phyloP scores from a whole-genome alignment of 192 early-diverging fungal species.

The Mortierella hygrophila region DNA sequence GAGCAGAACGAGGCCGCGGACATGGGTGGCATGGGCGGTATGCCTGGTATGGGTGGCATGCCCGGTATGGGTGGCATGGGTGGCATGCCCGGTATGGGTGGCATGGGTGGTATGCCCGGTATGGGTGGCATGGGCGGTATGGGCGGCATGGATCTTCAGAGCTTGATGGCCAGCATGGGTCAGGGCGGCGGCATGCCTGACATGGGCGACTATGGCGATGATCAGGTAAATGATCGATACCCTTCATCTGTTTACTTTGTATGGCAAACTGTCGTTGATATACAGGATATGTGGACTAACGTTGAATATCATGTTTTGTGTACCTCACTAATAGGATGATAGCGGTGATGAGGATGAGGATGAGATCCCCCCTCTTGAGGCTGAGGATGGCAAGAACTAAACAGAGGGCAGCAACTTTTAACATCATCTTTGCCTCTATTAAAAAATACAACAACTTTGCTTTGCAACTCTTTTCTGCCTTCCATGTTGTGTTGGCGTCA shows the following conservation, averaged over 20 bases:
- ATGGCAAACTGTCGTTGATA: background rate
- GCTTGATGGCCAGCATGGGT: constrained; percentile 31
- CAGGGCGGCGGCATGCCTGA: constrained; percentile 20
- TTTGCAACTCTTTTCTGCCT: background rate
- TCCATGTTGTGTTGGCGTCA: background rate
- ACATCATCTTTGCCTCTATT: background rate
- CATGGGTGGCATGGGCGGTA: constrained; percentile 76
- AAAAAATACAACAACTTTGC: background rate
- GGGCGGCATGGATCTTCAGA: constrained; percentile 29
- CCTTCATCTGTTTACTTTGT: background rate
- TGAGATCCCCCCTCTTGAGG: constrained; percentile 41
- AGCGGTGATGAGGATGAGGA: constrained; percentile 35
- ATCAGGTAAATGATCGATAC: constrained; percentile 9
- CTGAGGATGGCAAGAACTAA: constrained; percentile 28
- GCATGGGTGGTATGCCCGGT: constrained; percentile 40
- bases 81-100: constrained; percentile 68
- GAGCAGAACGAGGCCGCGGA: constrained; percentile 44
- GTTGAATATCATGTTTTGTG: background rate
- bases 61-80: constrained; percentile 67
- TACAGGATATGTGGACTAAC: background rate
- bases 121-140: constrained; percentile 39
- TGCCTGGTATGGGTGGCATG: constrained; percentile 65
- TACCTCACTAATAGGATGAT: constrained; percentile 20
- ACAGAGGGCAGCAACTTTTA: background rate
- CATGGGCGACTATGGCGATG: constrained; percentile 14